Conservation (phyloP, 768 basidiomycete species). For the Mycena capillaripes region DNA sequence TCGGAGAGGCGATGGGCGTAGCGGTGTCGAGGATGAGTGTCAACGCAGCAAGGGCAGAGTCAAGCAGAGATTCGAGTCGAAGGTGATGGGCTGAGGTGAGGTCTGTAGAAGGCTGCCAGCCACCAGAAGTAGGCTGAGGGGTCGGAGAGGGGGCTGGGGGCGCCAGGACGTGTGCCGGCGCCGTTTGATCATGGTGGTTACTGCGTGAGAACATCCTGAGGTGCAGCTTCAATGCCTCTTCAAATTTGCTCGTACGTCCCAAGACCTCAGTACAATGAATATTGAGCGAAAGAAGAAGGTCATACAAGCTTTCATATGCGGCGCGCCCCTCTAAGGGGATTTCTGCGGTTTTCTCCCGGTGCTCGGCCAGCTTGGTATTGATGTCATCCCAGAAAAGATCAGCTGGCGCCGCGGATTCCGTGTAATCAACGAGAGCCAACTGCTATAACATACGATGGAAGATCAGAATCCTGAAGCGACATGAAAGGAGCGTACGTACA, state of each 20-base stretch:
- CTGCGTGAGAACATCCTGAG: neutral
- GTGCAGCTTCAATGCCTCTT: neutral
- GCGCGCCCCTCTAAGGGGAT: neutral
- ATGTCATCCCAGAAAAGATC: neutral
- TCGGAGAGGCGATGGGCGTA: no score
- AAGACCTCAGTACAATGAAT: neutral
- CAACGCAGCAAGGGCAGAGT: neutral
- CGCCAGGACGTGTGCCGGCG: no score
- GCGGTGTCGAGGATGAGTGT: no score
- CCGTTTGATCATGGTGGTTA: neutral
- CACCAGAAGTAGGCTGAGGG: no score
- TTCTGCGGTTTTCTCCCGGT: neutral
- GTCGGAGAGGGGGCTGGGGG: no score
- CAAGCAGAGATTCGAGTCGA: neutral
- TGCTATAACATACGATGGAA: neutral
- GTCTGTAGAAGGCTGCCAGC: no score
- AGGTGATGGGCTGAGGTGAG: neutral
- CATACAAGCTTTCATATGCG: neutral
- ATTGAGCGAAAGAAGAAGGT: neutral
- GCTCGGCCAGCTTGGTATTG: neutral
- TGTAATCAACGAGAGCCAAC: neutral
- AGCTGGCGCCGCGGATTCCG: neutral
- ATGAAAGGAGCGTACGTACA: neutral
- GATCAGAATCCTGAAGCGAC: neutral
- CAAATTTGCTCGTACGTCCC: slow-evolving; percentile 4